phyloP scores from a whole-genome alignment of 192 early-diverging fungal genomes.

The Coemansia sp. region DNA sequence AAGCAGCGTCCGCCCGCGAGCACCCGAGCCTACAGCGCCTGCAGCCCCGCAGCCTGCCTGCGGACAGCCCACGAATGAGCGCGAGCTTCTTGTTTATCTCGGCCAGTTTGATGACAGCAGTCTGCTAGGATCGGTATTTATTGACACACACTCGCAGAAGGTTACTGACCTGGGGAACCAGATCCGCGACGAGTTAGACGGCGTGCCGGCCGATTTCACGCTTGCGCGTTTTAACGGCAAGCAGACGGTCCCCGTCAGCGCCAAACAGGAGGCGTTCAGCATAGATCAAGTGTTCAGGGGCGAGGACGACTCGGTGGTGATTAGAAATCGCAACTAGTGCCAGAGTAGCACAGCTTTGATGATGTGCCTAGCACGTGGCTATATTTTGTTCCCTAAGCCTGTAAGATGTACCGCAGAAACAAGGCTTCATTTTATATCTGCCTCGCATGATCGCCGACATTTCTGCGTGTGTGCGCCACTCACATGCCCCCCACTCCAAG shows the following conservation, averaged over 20 bases:
- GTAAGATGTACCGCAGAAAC: neutral
- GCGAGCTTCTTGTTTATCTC: slow-evolving; percentile 60
- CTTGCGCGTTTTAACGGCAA: slow-evolving; percentile 59
- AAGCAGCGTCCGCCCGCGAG: slow-evolving; percentile 4
- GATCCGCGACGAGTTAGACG: slow-evolving; percentile 58
- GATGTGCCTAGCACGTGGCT: slow-evolving; percentile 7
- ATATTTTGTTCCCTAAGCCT: neutral
- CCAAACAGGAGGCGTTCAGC: slow-evolving; percentile 57
- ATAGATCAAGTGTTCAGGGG: slow-evolving; percentile 56
- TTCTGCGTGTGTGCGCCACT: slow-evolving; percentile 4
- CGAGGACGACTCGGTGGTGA: slow-evolving; percentile 52
- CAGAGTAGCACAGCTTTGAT: neutral
- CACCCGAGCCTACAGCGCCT: neutral
- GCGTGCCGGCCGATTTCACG: slow-evolving; percentile 49
- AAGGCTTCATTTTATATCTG: neutral
- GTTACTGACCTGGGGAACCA: slow-evolving; percentile 10
- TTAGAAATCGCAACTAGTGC: neutral
- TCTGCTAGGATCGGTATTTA: slow-evolving; percentile 62
- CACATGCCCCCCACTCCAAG: slow-evolving; percentile 1
- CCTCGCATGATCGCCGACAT: slow-evolving; percentile 9
- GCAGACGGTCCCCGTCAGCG: slow-evolving; percentile 56
- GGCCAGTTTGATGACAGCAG: slow-evolving; percentile 44
- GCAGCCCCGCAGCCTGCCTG: neutral
- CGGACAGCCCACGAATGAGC: slow-evolving; percentile 20
- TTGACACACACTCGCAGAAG: slow-evolving; percentile 11